Evolutionary conservation across 2,329 filamentous ascomycete genomes (phyloP).

Genomic region (Nothophaeocryptopus gaeumannii): DNA sequence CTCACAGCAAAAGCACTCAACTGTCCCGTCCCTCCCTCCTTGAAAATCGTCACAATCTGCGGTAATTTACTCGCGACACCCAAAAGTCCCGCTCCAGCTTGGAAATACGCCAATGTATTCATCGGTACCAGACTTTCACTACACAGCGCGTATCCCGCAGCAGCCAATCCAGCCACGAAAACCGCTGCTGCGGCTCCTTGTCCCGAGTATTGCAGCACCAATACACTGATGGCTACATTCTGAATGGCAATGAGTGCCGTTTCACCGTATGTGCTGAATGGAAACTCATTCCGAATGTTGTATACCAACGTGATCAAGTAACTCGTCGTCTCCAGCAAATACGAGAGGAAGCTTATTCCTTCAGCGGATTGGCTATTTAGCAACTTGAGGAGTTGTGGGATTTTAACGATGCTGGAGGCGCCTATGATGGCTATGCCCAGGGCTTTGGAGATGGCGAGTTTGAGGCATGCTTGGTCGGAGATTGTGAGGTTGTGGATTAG

Average conservation of each 20-base stretch:
- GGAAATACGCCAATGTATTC: slow-evolving; percentile 67
- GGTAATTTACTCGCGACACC: slow-evolving; percentile 89
- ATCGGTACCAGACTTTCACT: slow-evolving; percentile 62
- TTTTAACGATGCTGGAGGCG: slow-evolving; percentile 87
- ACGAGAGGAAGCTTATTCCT: slow-evolving; percentile 85
- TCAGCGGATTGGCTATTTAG: slow-evolving; percentile 73
- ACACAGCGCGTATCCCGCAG: slow-evolving; percentile 67
- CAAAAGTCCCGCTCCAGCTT: slow-evolving; percentile 78
- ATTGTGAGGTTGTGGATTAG: slow-evolving; percentile 83
- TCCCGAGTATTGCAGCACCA: slow-evolving; percentile 82
- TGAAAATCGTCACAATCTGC: slow-evolving; percentile 84
- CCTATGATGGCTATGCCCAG: slow-evolving; percentile 91
- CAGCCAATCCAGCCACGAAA: slow-evolving; percentile 75
- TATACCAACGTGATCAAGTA: slow-evolving; percentile 91
- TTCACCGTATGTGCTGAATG: slow-evolving; percentile 96
- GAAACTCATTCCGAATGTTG: slow-evolving; percentile 85
- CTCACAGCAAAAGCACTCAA: slow-evolving; percentile 92
- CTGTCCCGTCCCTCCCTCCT: slow-evolving; percentile 86
- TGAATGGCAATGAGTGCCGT: slow-evolving; percentile 87
- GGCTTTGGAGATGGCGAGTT: slow-evolving; percentile 85
- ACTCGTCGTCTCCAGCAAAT: slow-evolving; percentile 83
- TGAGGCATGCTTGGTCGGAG: slow-evolving; percentile 73
- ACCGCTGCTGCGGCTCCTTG: slow-evolving; percentile 65
- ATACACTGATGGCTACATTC: slow-evolving; percentile 81
- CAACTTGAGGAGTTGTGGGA: slow-evolving; percentile 94